A percentile compares a stretch with the other conserved stretches of the same genome.
These are phyloP conservation scores for Ophiostoma triangulosporum DNA, from an alignment of 2,329 filamentous ascomycete genomes.

Conservation along the genomic window DNA sequence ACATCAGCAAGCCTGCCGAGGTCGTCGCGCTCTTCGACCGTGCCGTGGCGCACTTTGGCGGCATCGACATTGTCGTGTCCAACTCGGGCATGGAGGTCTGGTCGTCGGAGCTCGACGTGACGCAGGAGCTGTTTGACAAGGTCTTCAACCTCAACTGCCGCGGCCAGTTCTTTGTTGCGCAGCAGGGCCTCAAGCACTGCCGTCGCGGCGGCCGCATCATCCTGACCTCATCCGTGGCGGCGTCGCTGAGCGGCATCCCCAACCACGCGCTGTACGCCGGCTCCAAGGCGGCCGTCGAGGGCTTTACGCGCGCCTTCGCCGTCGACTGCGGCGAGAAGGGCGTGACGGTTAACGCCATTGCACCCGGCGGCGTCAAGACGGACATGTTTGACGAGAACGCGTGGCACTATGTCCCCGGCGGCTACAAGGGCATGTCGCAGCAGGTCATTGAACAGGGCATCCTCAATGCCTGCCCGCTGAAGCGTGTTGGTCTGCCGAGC, in stretches of 20 bases:
- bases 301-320: conserved; percentile 57
- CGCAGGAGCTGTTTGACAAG: conserved; percentile 56
- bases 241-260: conserved; percentile 50
- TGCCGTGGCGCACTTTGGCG: conserved; percentile 51
- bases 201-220: conserved; percentile 57
- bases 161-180: conserved; percentile 66
- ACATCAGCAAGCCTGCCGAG: conserved; percentile 45
- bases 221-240: conserved; percentile 57
- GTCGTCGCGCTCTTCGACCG: conserved; percentile 52
- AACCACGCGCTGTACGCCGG: conserved; percentile 61
- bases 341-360: conserved; percentile 61
- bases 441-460: conserved; percentile 42
- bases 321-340: conserved; percentile 55
- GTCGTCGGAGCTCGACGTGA: conserved; percentile 56
- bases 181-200: conserved; percentile 59
- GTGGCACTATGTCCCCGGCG: conserved; percentile 50
- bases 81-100: conserved; percentile 61
- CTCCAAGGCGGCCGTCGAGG: conserved; percentile 59
- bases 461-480: conserved; percentile 43
- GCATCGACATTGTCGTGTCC: conserved; percentile 58
- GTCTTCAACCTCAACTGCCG: conserved; percentile 60
- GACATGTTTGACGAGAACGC: conserved; percentile 66
- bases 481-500: conserved; percentile 41
- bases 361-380: conserved; percentile 58
- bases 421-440: conserved; percentile 35